Conservation (phyloP, 345 rosid species). For the Salix viminalis region DNA sequence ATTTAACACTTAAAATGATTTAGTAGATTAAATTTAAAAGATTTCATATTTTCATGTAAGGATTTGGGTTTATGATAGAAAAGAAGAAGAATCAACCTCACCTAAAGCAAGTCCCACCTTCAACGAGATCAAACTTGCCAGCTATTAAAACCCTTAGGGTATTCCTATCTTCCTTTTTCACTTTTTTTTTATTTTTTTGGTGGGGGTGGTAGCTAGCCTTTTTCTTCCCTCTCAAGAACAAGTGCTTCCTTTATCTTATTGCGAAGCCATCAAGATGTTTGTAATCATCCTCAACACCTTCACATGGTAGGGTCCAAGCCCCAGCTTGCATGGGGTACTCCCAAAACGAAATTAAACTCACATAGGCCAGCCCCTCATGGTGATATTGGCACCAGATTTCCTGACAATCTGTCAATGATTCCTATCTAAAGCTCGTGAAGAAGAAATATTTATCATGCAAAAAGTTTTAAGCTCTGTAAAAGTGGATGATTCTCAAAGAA, state of each 20-base stretch:
- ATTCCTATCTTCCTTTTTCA: not conserved
- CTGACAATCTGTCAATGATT: conserved; percentile 10
- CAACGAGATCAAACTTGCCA: not conserved
- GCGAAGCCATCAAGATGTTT: not conserved
- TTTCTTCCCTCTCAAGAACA: no score
- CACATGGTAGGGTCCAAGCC: conserved; percentile 13
- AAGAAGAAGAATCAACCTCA: not conserved
- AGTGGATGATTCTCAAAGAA: not conserved
- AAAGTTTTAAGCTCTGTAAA: not conserved
- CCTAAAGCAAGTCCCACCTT: not conserved
- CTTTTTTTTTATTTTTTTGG: not conserved
- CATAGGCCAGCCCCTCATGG: not conserved
- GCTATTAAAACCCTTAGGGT: not conserved
- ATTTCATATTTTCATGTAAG: not conserved
- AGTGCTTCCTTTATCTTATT: not conserved
- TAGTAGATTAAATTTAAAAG: no score
- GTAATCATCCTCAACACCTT: not conserved
- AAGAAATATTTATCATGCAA: not conserved
- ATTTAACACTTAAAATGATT: no score
- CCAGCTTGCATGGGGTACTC: not conserved
- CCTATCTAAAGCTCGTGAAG: not conserved
- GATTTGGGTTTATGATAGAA: not conserved
- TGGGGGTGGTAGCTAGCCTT: not conserved
- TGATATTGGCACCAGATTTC: not conserved
- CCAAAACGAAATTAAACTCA: not conserved